Conservation (phyloP, 23 red algal species). For the Agarophyton chilense region DNA sequence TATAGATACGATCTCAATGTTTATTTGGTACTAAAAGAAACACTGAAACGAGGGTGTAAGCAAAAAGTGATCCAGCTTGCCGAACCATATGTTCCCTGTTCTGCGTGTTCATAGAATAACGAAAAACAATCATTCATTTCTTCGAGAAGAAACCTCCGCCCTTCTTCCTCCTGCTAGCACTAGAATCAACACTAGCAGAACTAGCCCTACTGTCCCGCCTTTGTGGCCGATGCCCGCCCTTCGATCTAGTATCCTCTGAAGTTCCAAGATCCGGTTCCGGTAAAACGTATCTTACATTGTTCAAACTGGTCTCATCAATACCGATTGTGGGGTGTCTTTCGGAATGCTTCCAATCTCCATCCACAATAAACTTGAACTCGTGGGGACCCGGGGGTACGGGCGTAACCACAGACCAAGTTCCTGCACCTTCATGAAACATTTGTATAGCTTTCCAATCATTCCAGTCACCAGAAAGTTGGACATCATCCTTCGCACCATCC, state of each 20-base stretch:
- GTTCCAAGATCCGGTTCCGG: conserved; percentile 73
- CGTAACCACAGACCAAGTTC: conserved; percentile 94
- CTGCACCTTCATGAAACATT: conserved; percentile 94
- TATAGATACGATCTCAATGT: too few relatives aligned
- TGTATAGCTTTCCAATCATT: conserved; percentile 96
- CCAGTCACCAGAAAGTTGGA: conserved; percentile 95
- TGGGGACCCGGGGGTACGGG: conserved; percentile 88
- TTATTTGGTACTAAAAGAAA: too few relatives aligned
- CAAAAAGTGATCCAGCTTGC: too few relatives aligned
- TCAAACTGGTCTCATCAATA: conserved; percentile 85
- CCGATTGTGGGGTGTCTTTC: conserved; percentile 92
- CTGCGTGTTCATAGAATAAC: background rate
- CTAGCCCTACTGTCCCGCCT: conserved; percentile 57
- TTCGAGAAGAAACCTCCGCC: conserved; percentile 63
- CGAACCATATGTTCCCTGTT: too few relatives aligned
- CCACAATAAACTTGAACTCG: conserved; percentile 97
- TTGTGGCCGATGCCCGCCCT: conserved; percentile 28
- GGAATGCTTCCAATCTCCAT: conserved; percentile 94
- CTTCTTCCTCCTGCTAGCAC: conserved; percentile 60
- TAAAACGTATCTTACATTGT: conserved; percentile 89
- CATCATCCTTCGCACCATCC: conserved; percentile 91
- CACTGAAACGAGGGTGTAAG: too few relatives aligned
- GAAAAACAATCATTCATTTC: conserved; percentile 4
- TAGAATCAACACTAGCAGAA: conserved; percentile 54
- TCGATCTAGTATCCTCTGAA: conserved; percentile 31